These are phyloP conservation scores for Spathaspora girioi DNA, from an alignment of 805 yeast genomes.

Conservation along the genomic window DNA sequence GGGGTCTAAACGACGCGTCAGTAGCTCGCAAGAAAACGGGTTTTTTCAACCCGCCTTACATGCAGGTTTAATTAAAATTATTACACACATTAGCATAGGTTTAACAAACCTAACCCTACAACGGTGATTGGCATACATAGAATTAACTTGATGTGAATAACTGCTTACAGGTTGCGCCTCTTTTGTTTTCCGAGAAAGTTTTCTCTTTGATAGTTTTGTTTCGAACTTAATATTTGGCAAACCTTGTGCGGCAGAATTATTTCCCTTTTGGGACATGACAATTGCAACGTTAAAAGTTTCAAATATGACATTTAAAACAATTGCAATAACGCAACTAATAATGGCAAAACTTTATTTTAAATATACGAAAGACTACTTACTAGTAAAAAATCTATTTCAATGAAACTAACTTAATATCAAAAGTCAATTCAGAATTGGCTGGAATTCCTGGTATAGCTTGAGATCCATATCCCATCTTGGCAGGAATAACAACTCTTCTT, in stretches of 20 bases:
- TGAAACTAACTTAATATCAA: slow-evolving; percentile 90
- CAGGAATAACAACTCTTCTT: slow-evolving; percentile 94
- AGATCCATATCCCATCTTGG: slow-evolving; percentile 95
- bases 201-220: background rate
- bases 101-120: background rate
- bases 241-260: background rate
- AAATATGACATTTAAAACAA: background rate
- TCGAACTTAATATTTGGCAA: background rate
- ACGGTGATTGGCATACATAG: background rate
- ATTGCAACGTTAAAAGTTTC: background rate
- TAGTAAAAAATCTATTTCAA: slow-evolving; percentile 70
- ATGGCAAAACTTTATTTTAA: background rate
- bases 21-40: background rate
- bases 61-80: background rate
- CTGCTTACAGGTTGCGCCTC: background rate
- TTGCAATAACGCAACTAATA: background rate
- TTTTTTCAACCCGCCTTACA: background rate
- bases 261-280: background rate
- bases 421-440: slow-evolving; percentile 92
- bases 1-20: background rate
- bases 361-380: background rate
- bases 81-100: background rate
- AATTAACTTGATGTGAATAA: background rate
- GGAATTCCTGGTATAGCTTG: slow-evolving; percentile 96
- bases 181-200: background rate